These are phyloP conservation scores for Loxodes magnus DNA, from an alignment of 73 alveolate species.

Conservation along the genomic window DNA sequence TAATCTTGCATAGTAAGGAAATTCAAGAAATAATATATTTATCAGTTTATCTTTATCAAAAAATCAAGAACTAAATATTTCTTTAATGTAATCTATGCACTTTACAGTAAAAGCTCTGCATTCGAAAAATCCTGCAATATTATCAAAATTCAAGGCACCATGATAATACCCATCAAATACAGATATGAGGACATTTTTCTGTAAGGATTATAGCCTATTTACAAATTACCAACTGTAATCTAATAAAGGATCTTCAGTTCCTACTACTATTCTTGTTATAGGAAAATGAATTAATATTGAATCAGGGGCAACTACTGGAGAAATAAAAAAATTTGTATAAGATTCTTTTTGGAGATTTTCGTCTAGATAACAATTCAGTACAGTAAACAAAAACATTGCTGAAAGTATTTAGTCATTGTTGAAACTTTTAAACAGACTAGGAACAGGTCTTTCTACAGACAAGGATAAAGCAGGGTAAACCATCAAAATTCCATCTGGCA, in stretches of 20 bases:
- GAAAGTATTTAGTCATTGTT: no score
- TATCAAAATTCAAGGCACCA: conserved; percentile 21
- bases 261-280: conserved; percentile 47
- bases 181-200: conserved; percentile 7
- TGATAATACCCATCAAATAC: conserved; percentile 18
- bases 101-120: no score
- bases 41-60: no score
- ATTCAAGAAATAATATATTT: no score
- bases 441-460: neutral
- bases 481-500: conserved; percentile 73
- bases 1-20: no score
- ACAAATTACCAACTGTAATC: conserved; percentile 31
- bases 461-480: conserved; percentile 77
- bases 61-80: no score
- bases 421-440: neutral
- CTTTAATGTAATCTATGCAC: no score
- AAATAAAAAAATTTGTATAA: conserved; percentile 47
- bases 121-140: conserved; percentile 8
- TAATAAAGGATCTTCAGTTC: conserved; percentile 57
- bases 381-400: no score
- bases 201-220: conserved; percentile 5
- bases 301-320: conserved; percentile 39
- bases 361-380: no score
- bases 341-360: no score
- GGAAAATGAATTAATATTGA: conserved; percentile 47